Evolutionary conservation across 169 alveolate genomes (phyloP), one percentile per base, ranked within the genome.

Genomic region (Neospora caninum): DNA sequence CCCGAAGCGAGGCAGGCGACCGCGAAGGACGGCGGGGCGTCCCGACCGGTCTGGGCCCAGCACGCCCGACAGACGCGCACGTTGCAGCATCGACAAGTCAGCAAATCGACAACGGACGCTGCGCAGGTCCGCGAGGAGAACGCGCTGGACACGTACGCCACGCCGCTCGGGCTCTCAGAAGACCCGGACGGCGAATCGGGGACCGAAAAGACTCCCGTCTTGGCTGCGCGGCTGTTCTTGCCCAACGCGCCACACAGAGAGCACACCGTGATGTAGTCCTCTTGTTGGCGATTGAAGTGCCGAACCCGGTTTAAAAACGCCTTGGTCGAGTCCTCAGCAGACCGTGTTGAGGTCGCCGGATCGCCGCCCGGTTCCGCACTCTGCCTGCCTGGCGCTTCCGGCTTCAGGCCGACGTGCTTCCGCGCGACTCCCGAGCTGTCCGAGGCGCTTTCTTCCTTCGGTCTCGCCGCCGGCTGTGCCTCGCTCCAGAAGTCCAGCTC

Each of bases 41-140:
- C 88, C 22, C 80, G 29, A 0, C 64, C 94, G 13, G 70, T 82
- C n/a, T 39, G 41, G 45, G 49, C 42, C 94, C 94, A 91, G 94
- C 94, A 91, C 41, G 54, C 36, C 42, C 80, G 58, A 78, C 94
- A 91, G 94, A 91, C 94, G 4, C 83, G 69, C 42, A 91, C 94
- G 29, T 91, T 70, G 80, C 94, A 91, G n/a, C 53, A 38, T 53
- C 43, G 70, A n/a, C 94, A 91, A 1, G 64, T 42, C 20, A 82
- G 64, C 2, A 82, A 67, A 27, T 31, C 45, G 84, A 73, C 84
- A n/a, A n/a, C 84, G 1, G 43, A 18, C 45, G 27, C 84, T 22
- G 84, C 42, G 42, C 42, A 34, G 41, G 25, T n/a, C n/a, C 84
- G 49, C 25, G 84, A 16, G n/a, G n/a, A 64, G 34, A 27, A 64